Evolutionary conservation across 495 filamentous ascomycete species (phyloP).

Genomic region (Aspergillus heteromorphus): DNA sequence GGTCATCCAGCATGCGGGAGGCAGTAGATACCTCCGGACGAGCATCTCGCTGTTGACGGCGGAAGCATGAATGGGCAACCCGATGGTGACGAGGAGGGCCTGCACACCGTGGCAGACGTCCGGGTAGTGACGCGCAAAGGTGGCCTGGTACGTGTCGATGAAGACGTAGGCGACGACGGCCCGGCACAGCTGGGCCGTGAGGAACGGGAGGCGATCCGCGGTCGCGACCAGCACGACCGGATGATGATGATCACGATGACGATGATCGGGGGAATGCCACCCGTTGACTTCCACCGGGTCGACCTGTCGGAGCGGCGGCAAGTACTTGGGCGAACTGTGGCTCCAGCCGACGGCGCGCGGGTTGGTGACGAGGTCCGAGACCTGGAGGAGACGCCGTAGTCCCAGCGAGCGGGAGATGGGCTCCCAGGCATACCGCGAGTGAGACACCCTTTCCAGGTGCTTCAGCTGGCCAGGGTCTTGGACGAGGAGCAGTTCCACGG

Average conservation of each 20-base stretch:
- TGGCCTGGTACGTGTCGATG: conserved; percentile 11
- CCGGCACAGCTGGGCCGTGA: neutral
- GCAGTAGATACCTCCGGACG: conserved; percentile 5
- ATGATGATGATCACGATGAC: no score
- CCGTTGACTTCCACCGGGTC: neutral
- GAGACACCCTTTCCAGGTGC: conserved; percentile 4
- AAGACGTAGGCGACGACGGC: conserved; percentile 6
- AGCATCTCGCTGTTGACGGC: conserved; percentile 5
- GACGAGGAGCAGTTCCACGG: conserved; percentile 15
- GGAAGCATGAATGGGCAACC: neutral
- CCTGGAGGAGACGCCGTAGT: conserved; percentile 2
- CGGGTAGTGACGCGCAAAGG: conserved; percentile 5
- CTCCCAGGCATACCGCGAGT: conserved; percentile 11
- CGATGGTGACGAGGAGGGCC: neutral
- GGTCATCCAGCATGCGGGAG: conserved; percentile 13
- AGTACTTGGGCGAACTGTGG: conserved; percentile 12
- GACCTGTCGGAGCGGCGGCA: neutral
- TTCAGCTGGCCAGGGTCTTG: conserved; percentile 5
- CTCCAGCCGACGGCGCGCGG: conserved; percentile 18
- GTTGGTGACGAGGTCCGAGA: conserved; percentile 13
- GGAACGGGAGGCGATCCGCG: neutral
- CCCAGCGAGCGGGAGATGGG: conserved; percentile 7
- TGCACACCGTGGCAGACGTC: conserved; percentile 5
- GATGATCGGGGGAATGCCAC: neutral
- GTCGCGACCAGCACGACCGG: neutral